A percentile compares a stretch with the other conserved stretches of the same genome.
phyloP scores from a whole-genome alignment of 139 green algal species.

The Chlamydomonas applanata region DNA sequence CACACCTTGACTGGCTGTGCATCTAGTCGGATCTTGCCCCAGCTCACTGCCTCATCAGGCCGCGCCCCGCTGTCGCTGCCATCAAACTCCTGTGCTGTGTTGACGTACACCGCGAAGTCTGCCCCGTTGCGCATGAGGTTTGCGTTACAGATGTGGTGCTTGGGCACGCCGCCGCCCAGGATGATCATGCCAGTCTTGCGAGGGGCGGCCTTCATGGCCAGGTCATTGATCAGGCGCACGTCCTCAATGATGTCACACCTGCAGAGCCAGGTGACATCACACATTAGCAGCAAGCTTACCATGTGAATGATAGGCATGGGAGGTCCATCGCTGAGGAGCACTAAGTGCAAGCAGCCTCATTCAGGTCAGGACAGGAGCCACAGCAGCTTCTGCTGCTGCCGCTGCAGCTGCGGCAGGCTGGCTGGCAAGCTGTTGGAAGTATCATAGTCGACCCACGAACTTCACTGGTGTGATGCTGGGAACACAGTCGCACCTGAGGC shows the following conservation, averaged over 20 bases:
- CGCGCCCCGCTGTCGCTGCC: slow-evolving; percentile 88
- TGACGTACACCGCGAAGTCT: slow-evolving; percentile 91
- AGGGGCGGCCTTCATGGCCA: slow-evolving; percentile 80
- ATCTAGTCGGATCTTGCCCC: slow-evolving; percentile 94
- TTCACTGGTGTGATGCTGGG: neutral
- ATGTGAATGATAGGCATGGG: too few relatives aligned
- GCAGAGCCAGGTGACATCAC: neutral
- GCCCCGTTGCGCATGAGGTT: slow-evolving; percentile 98
- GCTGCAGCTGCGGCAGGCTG: too few relatives aligned
- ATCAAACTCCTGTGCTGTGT: slow-evolving; percentile 96
- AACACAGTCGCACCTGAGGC: slow-evolving; percentile 12
- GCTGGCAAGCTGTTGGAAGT: too few relatives aligned
- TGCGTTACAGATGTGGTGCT: slow-evolving; percentile 99
- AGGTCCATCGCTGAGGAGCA: too few relatives aligned
- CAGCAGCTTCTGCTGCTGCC: too few relatives aligned
- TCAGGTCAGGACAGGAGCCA: neutral
- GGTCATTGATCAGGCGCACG: slow-evolving; percentile 89
- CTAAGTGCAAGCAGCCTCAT: neutral
- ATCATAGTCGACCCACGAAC: too few relatives aligned
- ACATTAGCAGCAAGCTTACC: too few relatives aligned
- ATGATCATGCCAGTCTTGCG: slow-evolving; percentile 89
- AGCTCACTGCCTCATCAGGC: slow-evolving; percentile 95
- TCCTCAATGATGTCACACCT: slow-evolving; percentile 74
- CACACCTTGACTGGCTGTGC: slow-evolving; percentile 83
- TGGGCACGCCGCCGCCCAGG: slow-evolving; percentile 93